Conservation (phyloP, 257 asterid species). For the Leptodermis oblonga region DNA sequence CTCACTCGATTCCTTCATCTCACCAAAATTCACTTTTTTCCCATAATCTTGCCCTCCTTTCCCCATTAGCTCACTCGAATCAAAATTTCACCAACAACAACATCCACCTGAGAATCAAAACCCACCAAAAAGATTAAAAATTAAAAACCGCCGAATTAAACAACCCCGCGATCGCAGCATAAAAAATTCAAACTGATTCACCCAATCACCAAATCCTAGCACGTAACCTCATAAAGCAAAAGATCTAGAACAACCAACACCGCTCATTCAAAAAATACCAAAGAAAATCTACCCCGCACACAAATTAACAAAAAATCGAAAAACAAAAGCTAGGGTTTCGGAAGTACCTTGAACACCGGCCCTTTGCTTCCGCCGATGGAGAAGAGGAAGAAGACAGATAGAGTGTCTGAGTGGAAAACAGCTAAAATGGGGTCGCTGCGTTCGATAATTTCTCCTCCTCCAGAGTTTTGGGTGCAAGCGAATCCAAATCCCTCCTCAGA, state of each 20-base stretch:
- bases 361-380: background rate
- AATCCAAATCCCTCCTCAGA: slow-evolving; percentile 3
- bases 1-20: slow-evolving; percentile 20
- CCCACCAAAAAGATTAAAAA: background rate
- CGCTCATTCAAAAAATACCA: too few species aligned
- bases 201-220: background rate
- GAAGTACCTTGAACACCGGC: slow-evolving; percentile 1
- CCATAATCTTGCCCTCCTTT: slow-evolving; percentile 77
- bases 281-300: background rate
- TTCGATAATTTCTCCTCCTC: slow-evolving; percentile 8
- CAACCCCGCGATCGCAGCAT: slow-evolving; percentile 18
- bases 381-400: background rate
- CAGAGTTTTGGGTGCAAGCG: slow-evolving; percentile 6
- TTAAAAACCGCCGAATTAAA: too few species aligned
- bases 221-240: background rate
- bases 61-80: slow-evolving; percentile 56
- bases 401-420: slow-evolving; percentile 1
- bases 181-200: background rate
- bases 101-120: slow-evolving; percentile 11
- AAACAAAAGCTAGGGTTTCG: slow-evolving; percentile 8
- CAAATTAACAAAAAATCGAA: background rate
- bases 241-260: background rate
- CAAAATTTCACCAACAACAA: slow-evolving; percentile 2
- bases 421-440: background rate
- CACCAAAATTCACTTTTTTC: slow-evolving; percentile 37